A percentile compares a stretch with the other conserved stretches of the same genome.
Evolutionary conservation across 768 basidiomycete genomes (phyloP).

Genomic region (Hebeloma cylindrosporum): DNA sequence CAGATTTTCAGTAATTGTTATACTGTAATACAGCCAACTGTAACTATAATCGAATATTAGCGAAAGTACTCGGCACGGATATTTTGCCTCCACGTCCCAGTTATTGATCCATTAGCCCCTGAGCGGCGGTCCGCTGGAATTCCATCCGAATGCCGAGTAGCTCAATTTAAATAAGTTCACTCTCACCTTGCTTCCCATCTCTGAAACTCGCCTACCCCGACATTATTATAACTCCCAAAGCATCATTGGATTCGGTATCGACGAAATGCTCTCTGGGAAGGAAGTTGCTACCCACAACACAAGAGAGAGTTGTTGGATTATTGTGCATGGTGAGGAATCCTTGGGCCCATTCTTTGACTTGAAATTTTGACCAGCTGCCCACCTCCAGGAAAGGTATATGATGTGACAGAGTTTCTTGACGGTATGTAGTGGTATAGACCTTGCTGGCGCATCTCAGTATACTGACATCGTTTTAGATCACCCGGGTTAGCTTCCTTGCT

Average conservation of each 20-base stretch:
- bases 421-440: constrained; percentile 43
- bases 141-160: too few species aligned
- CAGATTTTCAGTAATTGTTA: neutral
- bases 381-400: constrained; percentile 66
- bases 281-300: constrained; percentile 35
- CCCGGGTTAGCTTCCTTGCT: constrained; percentile 32
- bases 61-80: too few species aligned
- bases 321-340: constrained; percentile 66
- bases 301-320: constrained; percentile 52
- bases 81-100: too few species aligned
- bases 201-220: neutral
- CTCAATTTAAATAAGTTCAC: too few species aligned
- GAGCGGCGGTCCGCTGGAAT: too few species aligned
- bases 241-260: too few species aligned
- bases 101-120: too few species aligned
- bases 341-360: neutral
- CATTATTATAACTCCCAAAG: constrained; percentile 11
- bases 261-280: constrained; percentile 33
- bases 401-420: constrained; percentile 79
- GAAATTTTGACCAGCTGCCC: neutral
- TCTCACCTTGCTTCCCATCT: neutral
- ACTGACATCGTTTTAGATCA: constrained; percentile 46
- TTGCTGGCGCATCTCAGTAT: neutral
- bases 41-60: too few species aligned
- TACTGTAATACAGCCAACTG: too few species aligned